A percentile compares a stretch with the other conserved stretches of the same genome.
These are phyloP conservation scores for Penicillium sp. DNA, from an alignment of 2,329 filamentous ascomycete species.

Conservation along the genomic window DNA sequence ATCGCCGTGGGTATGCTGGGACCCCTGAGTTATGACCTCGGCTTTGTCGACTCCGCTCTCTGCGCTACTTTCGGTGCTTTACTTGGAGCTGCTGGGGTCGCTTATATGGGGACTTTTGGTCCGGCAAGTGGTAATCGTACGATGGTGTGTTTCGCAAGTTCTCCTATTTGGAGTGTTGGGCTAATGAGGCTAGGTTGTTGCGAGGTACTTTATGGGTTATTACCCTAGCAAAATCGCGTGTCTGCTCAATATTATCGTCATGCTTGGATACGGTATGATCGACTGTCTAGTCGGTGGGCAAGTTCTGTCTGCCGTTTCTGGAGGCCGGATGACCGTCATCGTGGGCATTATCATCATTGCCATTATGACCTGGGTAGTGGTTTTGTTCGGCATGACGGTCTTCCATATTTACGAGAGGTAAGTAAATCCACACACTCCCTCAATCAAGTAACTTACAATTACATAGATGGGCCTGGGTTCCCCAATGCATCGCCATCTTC, in stretches of 20 bases:
- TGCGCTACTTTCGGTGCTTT: slow-evolving; percentile 30
- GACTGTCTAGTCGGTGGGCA: slow-evolving; percentile 36
- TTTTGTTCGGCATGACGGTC: slow-evolving; percentile 28
- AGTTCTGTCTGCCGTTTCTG: slow-evolving; percentile 33
- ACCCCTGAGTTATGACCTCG: slow-evolving; percentile 32
- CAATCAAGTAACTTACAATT: not conserved
- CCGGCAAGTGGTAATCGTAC: slow-evolving; percentile 35
- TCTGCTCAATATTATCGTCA: slow-evolving; percentile 36
- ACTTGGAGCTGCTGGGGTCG: slow-evolving; percentile 26
- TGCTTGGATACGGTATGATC: slow-evolving; percentile 37
- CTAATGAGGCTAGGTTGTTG: slow-evolving; percentile 21
- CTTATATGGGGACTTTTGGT: slow-evolving; percentile 36
- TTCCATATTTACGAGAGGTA: slow-evolving; percentile 39
- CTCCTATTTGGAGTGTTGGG: not conserved
- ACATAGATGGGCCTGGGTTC: slow-evolving; percentile 31
- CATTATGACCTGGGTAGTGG: slow-evolving; percentile 25
- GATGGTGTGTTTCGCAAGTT: slow-evolving; percentile 25
- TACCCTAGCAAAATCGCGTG: slow-evolving; percentile 33
- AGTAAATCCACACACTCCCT: slow-evolving; percentile 1
- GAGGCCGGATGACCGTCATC: slow-evolving; percentile 27
- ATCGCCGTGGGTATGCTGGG: slow-evolving; percentile 35
- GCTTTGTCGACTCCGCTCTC: slow-evolving; percentile 32
- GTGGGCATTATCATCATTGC: slow-evolving; percentile 31
- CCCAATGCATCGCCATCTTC: slow-evolving; percentile 34
- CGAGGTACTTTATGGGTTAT: slow-evolving; percentile 36